A percentile compares a stretch with the other conserved stretches of the same genome.
Evolutionary conservation across 176 grass and related monocot species (phyloP).

Genomic region (Musa troglodytarum): DNA sequence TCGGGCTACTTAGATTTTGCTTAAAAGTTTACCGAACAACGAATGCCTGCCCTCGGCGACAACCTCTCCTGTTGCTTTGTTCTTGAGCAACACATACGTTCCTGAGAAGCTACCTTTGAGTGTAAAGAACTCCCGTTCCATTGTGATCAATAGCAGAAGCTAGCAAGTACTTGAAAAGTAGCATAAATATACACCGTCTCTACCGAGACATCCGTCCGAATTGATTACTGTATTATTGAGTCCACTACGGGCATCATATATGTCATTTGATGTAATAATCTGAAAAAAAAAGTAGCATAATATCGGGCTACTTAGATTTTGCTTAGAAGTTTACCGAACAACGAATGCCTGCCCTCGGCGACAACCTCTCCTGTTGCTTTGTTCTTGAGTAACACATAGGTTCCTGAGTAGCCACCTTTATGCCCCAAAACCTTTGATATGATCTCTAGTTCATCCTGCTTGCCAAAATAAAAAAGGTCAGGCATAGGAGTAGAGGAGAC

Average conservation of each 20-base stretch:
- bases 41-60: slow-evolving; percentile 79
- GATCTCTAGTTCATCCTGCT: slow-evolving; percentile 45
- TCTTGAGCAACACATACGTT: slow-evolving; percentile 52
- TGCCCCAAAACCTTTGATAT: slow-evolving; percentile 49
- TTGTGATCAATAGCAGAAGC: too few relatives aligned
- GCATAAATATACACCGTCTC: too few relatives aligned
- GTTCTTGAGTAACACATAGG: slow-evolving; percentile 52
- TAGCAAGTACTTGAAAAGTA: too few relatives aligned
- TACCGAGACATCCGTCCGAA: too few relatives aligned
- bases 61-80: slow-evolving; percentile 44
- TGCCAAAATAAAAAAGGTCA: neutral
- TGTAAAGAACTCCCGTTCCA: too few relatives aligned
- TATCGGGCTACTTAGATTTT: slow-evolving; percentile 27
- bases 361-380: slow-evolving; percentile 43
- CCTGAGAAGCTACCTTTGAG: slow-evolving; percentile 41
- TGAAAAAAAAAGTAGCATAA: neutral
- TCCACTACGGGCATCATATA: too few relatives aligned
- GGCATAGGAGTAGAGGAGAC: neutral
- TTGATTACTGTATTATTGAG: too few relatives aligned
- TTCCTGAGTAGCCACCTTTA: slow-evolving; percentile 53
- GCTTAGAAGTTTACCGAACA: slow-evolving; percentile 63
- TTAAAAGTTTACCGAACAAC: slow-evolving; percentile 59
- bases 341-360: slow-evolving; percentile 73
- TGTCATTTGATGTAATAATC: too few relatives aligned
- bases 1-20: slow-evolving; percentile 33